A percentile compares a stretch with the other conserved stretches of the same genome.
phyloP scores from a whole-genome alignment of 305 asterid species.

The Nicotiana rustica region DNA sequence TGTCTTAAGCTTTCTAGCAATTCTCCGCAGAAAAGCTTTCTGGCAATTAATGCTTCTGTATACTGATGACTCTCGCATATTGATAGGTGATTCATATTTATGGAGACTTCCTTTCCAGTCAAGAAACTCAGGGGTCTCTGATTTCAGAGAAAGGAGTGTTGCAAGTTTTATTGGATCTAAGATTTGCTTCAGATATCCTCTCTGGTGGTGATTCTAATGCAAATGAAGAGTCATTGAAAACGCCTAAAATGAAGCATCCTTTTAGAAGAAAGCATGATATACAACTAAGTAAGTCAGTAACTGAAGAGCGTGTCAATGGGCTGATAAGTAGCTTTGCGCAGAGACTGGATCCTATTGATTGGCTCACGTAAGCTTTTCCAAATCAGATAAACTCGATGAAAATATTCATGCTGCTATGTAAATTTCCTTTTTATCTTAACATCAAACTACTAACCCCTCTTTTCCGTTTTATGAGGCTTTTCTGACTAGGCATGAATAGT shows the following conservation, averaged over 20 bases:
- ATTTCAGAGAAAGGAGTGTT: slow-evolving; percentile 89
- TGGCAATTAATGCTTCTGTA: not conserved
- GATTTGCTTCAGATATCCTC: slow-evolving; percentile 81
- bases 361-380: slow-evolving; percentile 91
- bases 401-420: slow-evolving; percentile 14
- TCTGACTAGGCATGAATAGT: not conserved
- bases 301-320: slow-evolving; percentile 63
- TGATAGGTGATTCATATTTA: slow-evolving; percentile 73
- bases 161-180: slow-evolving; percentile 89
- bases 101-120: slow-evolving; percentile 70
- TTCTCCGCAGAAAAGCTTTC: not conserved
- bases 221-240: slow-evolving; percentile 59
- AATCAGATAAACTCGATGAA: slow-evolving; percentile 23
- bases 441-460: not conserved
- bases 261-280: slow-evolving; percentile 76
- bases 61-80: slow-evolving; percentile 35
- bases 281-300: slow-evolving; percentile 57
- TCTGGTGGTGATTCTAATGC: slow-evolving; percentile 75
- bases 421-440: not conserved
- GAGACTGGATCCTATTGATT: slow-evolving; percentile 92
- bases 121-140: slow-evolving; percentile 60
- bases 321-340: slow-evolving; percentile 73
- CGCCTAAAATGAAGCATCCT: slow-evolving; percentile 57
- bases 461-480: not conserved
- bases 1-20: not conserved